phyloP scores from a whole-genome alignment of 352 stramenopile genomes.

The Phytopythium boreale region DNA sequence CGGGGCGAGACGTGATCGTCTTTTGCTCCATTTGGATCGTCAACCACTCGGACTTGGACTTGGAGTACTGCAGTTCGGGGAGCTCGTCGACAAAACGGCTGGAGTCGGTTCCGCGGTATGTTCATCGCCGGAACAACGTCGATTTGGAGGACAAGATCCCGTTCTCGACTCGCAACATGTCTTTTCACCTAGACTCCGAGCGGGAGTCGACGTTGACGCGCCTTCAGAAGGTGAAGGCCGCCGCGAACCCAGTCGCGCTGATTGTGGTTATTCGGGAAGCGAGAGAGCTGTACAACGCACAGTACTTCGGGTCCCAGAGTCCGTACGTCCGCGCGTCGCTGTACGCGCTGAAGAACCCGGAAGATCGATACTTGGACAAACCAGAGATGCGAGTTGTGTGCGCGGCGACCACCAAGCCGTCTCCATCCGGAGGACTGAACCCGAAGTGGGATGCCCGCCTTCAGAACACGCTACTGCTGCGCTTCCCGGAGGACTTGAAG shows the following conservation, averaged over 20 bases:
- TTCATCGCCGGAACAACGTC: constrained; percentile 47
- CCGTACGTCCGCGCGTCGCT: constrained; percentile 81
- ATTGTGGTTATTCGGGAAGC: constrained; percentile 80
- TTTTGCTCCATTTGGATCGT: constrained; percentile 89
- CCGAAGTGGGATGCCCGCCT: constrained; percentile 75
- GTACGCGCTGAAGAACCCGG: constrained; percentile 78
- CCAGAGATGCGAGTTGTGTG: constrained; percentile 78
- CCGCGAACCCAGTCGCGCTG: constrained; percentile 76
- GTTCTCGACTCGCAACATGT: constrained; percentile 64
- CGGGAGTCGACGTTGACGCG: constrained; percentile 54
- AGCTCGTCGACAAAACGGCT: constrained; percentile 72
- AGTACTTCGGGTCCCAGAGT: constrained; percentile 85
- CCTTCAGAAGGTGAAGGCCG: constrained; percentile 74
- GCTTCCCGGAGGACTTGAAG: constrained; percentile 57
- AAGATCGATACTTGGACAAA: constrained; percentile 75
- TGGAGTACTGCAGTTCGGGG: constrained; percentile 85
- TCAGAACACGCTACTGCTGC: constrained; percentile 77
- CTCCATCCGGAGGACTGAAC: constrained; percentile 63
- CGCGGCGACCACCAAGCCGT: constrained; percentile 74
- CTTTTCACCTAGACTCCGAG: constrained; percentile 43
- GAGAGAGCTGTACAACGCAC: constrained; percentile 77
- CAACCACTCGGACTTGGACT: constrained; percentile 79
- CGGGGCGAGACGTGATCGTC: constrained; percentile 74
- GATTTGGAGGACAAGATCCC: constrained; percentile 51
- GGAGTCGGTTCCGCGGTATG: constrained; percentile 69